phyloP scores from a whole-genome alignment of 1,284 basidiomycete species.

The Naganishia albida region DNA sequence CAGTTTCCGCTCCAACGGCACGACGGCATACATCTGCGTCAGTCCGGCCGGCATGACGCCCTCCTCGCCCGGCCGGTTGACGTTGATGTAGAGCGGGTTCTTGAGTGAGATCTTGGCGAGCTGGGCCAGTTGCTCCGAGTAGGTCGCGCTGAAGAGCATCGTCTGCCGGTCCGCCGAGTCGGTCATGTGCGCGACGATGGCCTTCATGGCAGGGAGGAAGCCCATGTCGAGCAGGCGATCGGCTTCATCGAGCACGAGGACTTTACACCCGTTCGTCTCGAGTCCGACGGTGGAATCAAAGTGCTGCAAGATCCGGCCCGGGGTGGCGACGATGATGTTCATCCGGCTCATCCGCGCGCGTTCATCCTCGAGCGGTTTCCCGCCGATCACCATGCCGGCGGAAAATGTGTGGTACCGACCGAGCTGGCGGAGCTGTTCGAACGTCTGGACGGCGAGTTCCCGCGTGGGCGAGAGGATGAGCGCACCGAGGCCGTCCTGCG shows the following conservation, averaged over 20 bases:
- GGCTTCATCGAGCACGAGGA: slow-evolving; percentile 96
- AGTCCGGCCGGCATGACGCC: slow-evolving; percentile 68
- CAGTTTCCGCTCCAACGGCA: slow-evolving; percentile 82
- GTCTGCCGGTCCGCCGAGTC: slow-evolving; percentile 75
- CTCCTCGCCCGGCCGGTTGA: slow-evolving; percentile 59
- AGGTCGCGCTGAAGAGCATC: slow-evolving; percentile 93
- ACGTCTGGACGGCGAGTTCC: slow-evolving; percentile 95
- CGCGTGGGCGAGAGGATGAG: slow-evolving; percentile 93
- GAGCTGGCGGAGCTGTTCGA: slow-evolving; percentile 89
- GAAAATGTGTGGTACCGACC: slow-evolving; percentile 90
- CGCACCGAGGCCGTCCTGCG: slow-evolving; percentile 82
- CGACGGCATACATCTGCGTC: slow-evolving; percentile 87
- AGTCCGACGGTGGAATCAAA: slow-evolving; percentile 98
- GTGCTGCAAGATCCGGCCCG: slow-evolving; percentile 91
- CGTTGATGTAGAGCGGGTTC: slow-evolving; percentile 75
- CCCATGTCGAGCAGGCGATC: slow-evolving; percentile 97
- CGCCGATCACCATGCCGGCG: slow-evolving; percentile 93
- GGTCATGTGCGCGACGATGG: slow-evolving; percentile 76
- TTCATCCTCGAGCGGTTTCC: slow-evolving; percentile 94
- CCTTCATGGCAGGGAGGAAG: slow-evolving; percentile 83
- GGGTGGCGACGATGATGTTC: slow-evolving; percentile 97
- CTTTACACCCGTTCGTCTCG: slow-evolving; percentile 82
- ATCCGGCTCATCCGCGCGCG: slow-evolving; percentile 82
- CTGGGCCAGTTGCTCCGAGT: slow-evolving; percentile 85
- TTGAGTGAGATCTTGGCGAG: slow-evolving; percentile 87